Conservation (phyloP, 805 yeast species). For the Naumovozyma castellii region DNA sequence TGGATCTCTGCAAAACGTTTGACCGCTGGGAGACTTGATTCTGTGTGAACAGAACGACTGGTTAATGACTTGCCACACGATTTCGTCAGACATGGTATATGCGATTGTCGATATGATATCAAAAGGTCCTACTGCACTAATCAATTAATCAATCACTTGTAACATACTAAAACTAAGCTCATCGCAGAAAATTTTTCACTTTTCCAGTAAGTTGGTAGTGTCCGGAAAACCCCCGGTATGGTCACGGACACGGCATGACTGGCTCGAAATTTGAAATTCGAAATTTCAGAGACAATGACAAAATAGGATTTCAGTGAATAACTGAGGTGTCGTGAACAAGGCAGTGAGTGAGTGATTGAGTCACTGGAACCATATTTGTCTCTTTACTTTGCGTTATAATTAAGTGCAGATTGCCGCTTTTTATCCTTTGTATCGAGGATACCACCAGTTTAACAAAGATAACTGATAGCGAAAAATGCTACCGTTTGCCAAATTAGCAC, state of each 20-base stretch:
- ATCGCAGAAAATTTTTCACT: not conserved
- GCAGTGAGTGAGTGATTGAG: too few species aligned
- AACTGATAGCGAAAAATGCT: not conserved
- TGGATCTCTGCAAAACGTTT: conserved; percentile 90
- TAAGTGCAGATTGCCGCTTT: too few species aligned
- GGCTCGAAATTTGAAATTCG: not conserved
- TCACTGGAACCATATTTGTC: too few species aligned
- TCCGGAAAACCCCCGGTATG: not conserved
- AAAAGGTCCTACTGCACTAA: too few species aligned
- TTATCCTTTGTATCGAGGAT: not conserved
- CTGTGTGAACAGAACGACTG: conserved; percentile 94
- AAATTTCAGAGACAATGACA: too few species aligned
- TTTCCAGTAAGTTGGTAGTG: too few species aligned
- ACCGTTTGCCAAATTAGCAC: not conserved
- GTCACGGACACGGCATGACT: not conserved
- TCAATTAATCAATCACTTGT: too few species aligned
- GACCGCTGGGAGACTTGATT: conserved; percentile 78
- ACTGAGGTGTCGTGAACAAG: too few species aligned
- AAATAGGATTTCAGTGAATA: too few species aligned
- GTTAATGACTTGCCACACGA: conserved; percentile 95
- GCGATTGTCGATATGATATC: too few species aligned
- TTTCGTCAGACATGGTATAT: conserved; percentile 70
- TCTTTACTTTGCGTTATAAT: too few species aligned
- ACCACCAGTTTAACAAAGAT: not conserved
- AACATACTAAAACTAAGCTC: too few species aligned